Conservation (phyloP, 1,284 basidiomycete species). For the Earliella scabrosa region DNA sequence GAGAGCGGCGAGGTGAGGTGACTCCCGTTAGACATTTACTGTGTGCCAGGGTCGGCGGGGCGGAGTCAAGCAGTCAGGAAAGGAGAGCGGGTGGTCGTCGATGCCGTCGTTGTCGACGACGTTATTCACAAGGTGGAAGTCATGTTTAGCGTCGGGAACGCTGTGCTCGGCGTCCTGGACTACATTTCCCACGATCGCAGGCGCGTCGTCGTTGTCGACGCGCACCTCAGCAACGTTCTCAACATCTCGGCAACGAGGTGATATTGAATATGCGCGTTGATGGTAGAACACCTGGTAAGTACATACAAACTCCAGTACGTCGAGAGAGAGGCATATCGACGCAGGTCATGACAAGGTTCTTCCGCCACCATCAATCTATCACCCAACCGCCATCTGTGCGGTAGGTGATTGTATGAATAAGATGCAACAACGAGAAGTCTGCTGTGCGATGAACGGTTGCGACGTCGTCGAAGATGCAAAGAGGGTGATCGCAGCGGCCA, state of each 20-base stretch:
- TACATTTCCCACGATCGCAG: conserved; percentile 18
- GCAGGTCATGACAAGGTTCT: too few species aligned
- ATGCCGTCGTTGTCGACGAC: neutral
- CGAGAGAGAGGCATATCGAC: too few species aligned
- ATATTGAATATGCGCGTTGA: neutral
- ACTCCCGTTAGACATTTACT: conserved; percentile 25
- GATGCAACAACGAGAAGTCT: neutral
- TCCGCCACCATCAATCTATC: too few species aligned
- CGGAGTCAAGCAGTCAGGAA: conserved; percentile 2
- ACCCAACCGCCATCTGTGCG: too few species aligned
- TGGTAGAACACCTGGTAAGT: too few species aligned
- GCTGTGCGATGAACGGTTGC: neutral
- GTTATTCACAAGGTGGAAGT: conserved; percentile 7
- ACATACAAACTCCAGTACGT: too few species aligned
- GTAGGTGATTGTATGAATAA: too few species aligned
- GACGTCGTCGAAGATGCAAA: too few species aligned
- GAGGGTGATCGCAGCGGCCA: too few species aligned
- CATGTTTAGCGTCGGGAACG: conserved; percentile 21
- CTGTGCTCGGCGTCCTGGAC: conserved; percentile 18
- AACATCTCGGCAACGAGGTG: neutral
- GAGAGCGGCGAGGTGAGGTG: conserved; percentile 34
- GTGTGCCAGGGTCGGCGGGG: neutral
- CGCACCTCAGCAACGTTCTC: neutral
- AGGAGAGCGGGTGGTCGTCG: conserved; percentile 1
- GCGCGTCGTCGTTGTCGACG: conserved; percentile 1